Evolutionary conservation across 2,329 filamentous ascomycete genomes (phyloP), one percentile per base, ranked within the genome.

Genomic region (Arachnomyces sp.): DNA sequence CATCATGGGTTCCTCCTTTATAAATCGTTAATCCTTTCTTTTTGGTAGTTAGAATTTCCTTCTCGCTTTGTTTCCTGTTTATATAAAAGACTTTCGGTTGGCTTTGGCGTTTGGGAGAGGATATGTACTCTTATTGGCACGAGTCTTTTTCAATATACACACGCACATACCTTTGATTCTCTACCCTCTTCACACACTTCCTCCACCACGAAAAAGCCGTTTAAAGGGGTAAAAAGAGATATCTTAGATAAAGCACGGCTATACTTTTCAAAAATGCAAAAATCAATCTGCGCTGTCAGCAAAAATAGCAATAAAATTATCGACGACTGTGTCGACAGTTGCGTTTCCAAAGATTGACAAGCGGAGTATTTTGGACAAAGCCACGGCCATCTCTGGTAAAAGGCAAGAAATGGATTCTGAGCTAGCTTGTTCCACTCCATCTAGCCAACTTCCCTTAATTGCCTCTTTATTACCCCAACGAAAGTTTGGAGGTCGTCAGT

Each of bases 321-420:
- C 64, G 61, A 70, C 55, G 44, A 54, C 60, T 64, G 41, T 64
- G 67, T 67, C 64, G 61, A 59, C 55, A 46, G 38, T 5, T 50
- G 47, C 38, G 43, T 51, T 65, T 74, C 71, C 73, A 76, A 76
- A 76, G 72, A 76, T 74, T 76, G 53, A 55, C 55, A 56, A 76
- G 66, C 69, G 71, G 73, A 73, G 72, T 73, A 55, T 73, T 64
- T 63, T 74, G 71, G 70, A 70, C 69, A 68, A 56, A 67, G 62
- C 76, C 77, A 81, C 77, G 77, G 79, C 77, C 77, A 81, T 78
- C 79, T 82, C 79, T 82, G 79, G 79, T 82, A 82, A 82, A 82
- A 81, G 77, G 77, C 77, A 82, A 82, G 77, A 79, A 77, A 77
- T 79, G 76, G 77, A 76, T 82, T 81, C 77, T 73, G 69, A 59